Base-by-base conservation (phyloP, 805 yeast genomes). In the Saccharomycopsis sp. region DNA sequence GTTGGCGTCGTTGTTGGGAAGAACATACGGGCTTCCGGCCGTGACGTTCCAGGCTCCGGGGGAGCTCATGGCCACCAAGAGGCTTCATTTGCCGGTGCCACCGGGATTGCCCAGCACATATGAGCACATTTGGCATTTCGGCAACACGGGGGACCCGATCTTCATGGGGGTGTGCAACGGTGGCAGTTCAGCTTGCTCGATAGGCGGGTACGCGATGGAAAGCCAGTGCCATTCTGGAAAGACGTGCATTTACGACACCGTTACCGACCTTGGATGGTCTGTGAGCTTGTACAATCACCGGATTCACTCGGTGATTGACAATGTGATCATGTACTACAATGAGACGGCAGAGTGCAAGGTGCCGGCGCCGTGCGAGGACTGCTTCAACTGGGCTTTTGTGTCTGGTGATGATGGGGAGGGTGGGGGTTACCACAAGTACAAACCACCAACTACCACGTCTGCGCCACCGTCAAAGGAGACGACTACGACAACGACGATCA, bases 131-230 rank as follows among this genome's bases (percentile, higher is more conserved):
- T 92, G 94, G 94, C 96, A 92, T 57, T 64, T 92, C 55, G 98
- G 98, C 2, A 89, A 92, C 57, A 92, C 92, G 2, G 97, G 96
- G 0, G 98, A 92, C 57, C 98, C 98, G 1, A 84, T 92, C 2
- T 92, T 69, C 54, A 81, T 88, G 89, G 98, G 98, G 0, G 88
- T 86, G 6, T 92, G 98, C 58, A 87, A 83, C 54, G 98, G 98
- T 7, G 94, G 92, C 1, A 76, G 89, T 3, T 80, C 94, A 0
- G 61, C 88, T 1, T 92, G 98, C 59, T 78, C 89, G 45, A 68
- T 85, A 6, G 96, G 84, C 1, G 98, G 98, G 0, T 92, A 86
- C 59, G 98, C 97, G 8, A 80, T 92, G 95, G 98, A 92, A 54
- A 80, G 96, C 0, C 80, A 79, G 34, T 92, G 98, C 57, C 98